These are phyloP conservation scores for Parathielavia hyrcaniae DNA, from an alignment of 495 filamentous ascomycete genomes.

Conservation along the genomic window DNA sequence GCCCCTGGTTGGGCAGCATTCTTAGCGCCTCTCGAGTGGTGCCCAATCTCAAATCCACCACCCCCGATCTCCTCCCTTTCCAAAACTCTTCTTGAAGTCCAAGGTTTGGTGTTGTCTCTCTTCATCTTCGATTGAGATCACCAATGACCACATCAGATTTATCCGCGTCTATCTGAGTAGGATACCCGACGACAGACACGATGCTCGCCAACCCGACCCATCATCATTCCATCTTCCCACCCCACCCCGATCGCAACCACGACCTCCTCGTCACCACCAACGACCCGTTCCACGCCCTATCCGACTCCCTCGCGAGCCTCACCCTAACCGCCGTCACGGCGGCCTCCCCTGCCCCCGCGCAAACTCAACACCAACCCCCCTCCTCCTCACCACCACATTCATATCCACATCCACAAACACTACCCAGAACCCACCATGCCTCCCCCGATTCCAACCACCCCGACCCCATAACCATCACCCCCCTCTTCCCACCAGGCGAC, in stretches of 20 bases:
- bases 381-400: neutral
- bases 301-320: constrained; percentile 19
- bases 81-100: too few relatives aligned
- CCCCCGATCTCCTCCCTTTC: neutral
- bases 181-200: neutral
- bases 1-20: neutral
- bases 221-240: too few relatives aligned
- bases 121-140: too few relatives aligned
- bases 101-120: too few relatives aligned
- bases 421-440: neutral
- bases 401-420: neutral
- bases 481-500: constrained; percentile 22
- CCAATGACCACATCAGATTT: too few relatives aligned
- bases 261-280: neutral
- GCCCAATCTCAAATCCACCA: neutral
- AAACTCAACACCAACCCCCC: neutral
- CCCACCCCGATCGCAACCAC: too few relatives aligned
- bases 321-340: neutral
- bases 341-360: neutral
- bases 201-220: constrained; percentile 6
- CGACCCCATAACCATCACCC: constrained; percentile 6
- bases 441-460: neutral
- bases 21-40: neutral
- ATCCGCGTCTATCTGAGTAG: too few relatives aligned
- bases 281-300: constrained; percentile 21